Evolutionary conservation across 495 filamentous ascomycete genomes (phyloP), one percentile per base, ranked within the genome.

Genomic region (Cercophora samala): DNA sequence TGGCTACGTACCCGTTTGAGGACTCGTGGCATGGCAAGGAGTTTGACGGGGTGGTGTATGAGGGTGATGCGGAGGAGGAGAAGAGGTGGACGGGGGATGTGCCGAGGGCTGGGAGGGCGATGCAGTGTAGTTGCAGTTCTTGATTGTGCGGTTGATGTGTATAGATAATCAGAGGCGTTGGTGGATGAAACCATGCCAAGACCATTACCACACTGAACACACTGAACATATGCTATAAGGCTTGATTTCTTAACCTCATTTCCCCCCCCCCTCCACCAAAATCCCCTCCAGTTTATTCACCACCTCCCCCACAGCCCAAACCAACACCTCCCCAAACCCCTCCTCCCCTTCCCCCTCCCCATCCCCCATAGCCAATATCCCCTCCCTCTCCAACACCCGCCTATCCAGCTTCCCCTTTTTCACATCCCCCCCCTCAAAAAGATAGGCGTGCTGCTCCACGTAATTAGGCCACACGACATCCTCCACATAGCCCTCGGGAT

Each of bases 381-480:
- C 78, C 70, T 82, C 77, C 62, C 74, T 68, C 63, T 69, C 64
- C 25, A 86, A 62, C 4, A 83, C 76, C 3, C 73, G 76, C n/a
- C 70, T 69, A 58, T 85, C 79, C 29, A 87, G 51, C 60, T 72
- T 67, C 3, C 82, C 84, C 58, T 79, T 80, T 62, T 89, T 83
- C 0, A 89, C 88, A 75, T 91, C 83, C 3, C 84, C 87, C 22
- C 79, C 79, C 66, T 88, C 70, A 75, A 97, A 91, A 69, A 97
- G 77, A 80, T 88, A 92, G 64, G 79, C 75, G 80, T 98, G 93
- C 74, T 90, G 84, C 69, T 82, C 80, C 22, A 90, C 91, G 75
- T 97, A 98, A 67, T 93, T 91, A 26, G 93, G 93, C 95, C 95
- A 99, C 3, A 99, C 95, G 64, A 99, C 84, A 78, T 90, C 84